These are phyloP conservation scores for Mycosphaerella sp. DNA, from an alignment of 2,329 filamentous ascomycete species.

Conservation along the genomic window DNA sequence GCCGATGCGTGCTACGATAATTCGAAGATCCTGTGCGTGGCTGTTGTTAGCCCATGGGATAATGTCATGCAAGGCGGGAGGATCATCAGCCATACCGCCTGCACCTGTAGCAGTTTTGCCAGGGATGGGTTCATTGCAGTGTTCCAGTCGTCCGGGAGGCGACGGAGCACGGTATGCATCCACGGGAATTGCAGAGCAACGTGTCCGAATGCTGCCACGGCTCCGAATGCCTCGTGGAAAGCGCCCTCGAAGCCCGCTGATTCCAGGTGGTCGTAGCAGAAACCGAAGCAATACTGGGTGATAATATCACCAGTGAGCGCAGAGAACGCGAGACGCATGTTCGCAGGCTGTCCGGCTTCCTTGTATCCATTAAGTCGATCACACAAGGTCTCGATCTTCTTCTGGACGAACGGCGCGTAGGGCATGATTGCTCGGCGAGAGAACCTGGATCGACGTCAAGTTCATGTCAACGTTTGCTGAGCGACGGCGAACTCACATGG, in stretches of 20 bases:
- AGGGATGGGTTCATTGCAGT: slow-evolving; percentile 10
- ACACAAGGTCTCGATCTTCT: slow-evolving; percentile 10
- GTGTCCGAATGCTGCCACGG: slow-evolving; percentile 13
- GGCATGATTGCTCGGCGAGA: slow-evolving; percentile 3
- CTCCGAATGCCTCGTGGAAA: slow-evolving; percentile 8
- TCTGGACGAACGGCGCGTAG: slow-evolving; percentile 6
- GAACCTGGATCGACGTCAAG: too few species aligned
- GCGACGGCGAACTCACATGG: neutral
- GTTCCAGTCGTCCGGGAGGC: slow-evolving; percentile 14
- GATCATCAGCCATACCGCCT: neutral
- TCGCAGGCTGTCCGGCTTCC: slow-evolving; percentile 11
- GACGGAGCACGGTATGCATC: slow-evolving; percentile 5
- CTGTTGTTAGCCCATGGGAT: neutral
- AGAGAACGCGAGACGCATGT: slow-evolving; percentile 15
- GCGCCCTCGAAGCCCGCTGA: slow-evolving; percentile 14
- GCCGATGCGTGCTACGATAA: neutral
- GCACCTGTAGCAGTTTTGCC: neutral
- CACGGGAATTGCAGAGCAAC: slow-evolving; percentile 15
- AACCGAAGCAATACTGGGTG: slow-evolving; percentile 16
- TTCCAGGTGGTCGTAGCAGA: slow-evolving; percentile 14
- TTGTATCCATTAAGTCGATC: slow-evolving; percentile 8
- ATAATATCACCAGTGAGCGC: slow-evolving; percentile 17
- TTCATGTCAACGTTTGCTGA: neutral
- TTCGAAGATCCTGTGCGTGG: neutral
- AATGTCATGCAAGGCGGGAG: neutral